Percentiles rank a stretch among this genome's conserved stretches.
phyloP scores from a whole-genome alignment of 139 green algal species.

The Parachlorella kessleri region DNA sequence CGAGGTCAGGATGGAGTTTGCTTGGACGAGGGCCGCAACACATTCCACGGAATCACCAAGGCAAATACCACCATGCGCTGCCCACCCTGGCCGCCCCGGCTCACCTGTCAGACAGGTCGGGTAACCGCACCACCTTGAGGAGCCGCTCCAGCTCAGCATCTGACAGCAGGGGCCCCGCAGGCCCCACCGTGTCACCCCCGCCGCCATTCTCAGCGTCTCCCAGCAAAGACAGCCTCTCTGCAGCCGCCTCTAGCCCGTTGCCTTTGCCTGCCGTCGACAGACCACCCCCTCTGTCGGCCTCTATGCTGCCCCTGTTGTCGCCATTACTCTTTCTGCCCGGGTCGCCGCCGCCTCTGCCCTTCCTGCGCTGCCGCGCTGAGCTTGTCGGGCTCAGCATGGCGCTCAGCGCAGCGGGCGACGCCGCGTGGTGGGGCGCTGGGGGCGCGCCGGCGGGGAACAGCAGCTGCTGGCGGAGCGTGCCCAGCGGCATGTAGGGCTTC shows the following conservation, averaged over 20 bases:
- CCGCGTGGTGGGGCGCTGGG: too few species aligned
- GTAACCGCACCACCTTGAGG: conserved; percentile 49
- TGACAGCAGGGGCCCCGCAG: neutral
- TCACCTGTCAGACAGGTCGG: conserved; percentile 47
- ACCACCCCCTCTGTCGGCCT: too few species aligned
- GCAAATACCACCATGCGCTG: too few species aligned
- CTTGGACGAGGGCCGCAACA: too few species aligned
- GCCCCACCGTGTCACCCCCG: neutral
- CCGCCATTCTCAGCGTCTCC: neutral
- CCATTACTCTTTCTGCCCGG: conserved; percentile 5
- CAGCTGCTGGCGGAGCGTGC: conserved; percentile 82
- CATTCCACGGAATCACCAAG: too few species aligned
- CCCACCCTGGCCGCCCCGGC: neutral
- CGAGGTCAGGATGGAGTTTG: too few species aligned
- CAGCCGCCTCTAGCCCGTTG: too few species aligned
- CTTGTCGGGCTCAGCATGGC: too few species aligned
- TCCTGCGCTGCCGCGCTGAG: neutral
- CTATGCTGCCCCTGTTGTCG: neutral
- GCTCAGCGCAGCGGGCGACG: too few species aligned
- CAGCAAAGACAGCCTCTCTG: too few species aligned
- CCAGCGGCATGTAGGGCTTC: conserved; percentile 90
- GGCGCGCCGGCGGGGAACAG: conserved; percentile 70
- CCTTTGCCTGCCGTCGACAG: too few species aligned
- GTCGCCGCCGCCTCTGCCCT: neutral
- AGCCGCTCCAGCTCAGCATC: conserved; percentile 56